Evolutionary conservation across 1,284 basidiomycete species (phyloP), one percentile per base, ranked within the genome.

Genomic region (Phenoliferia sp.): DNA sequence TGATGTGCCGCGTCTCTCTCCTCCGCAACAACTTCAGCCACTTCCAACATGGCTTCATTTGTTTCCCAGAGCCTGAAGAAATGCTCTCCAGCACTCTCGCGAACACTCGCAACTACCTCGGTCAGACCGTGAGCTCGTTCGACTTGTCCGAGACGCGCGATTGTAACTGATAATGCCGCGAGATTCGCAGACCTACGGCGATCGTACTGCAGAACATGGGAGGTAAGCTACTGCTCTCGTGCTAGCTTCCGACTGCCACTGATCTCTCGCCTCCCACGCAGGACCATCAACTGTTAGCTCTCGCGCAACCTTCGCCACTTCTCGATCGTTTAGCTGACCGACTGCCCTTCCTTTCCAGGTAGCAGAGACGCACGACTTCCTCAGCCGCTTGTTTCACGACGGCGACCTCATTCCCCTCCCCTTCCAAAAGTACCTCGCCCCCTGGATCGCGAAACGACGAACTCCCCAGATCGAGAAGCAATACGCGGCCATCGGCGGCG

Each of bases 401-500:
- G 85, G 88, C 57, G 96, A 99, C 81, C 87, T 99, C 68, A 99
- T 99, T 74, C 95, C 94, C 10, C 82, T 99, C 3, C 96, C 96
- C 0, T 90, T 94, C 77, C 96, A 99, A 82, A 85, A 85, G 19
- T 79, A 89, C 63, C 82, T 95, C 50, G 96, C 94, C 0, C 94
- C 95, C 0, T 78, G 86, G 71, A 98, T 99, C 74, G 96, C 96
- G 55, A 85, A 84, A 72, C 85, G 94, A 35, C 87, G 96, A n/a
- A 92, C 94, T 0, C 94, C 96, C 16, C 85, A 90, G 77, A 98
- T 99, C 74, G 93, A 95, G 79, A 82, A 92, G 77, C 96, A 99
- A 80, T 99, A 99, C 81, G 82, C 84, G 19, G 90, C 87, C 66
- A 99, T 99, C 77, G 96, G 96, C 33, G 96, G 95, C 33, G 96